Base-by-base conservation (phyloP, 345 rosid genomes). In the Pistacia vera region DNA sequence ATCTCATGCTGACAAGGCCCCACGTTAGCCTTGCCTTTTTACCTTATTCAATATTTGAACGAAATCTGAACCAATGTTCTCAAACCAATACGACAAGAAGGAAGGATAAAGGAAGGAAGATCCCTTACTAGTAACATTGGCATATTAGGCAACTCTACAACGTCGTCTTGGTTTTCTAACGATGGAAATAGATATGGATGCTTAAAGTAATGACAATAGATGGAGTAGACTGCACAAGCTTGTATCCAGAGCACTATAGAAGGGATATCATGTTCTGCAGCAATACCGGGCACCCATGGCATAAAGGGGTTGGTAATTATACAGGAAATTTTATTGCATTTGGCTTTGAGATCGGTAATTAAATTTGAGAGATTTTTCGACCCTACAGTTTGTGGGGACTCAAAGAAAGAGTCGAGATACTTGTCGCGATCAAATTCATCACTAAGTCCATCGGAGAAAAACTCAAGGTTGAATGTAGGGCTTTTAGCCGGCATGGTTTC, bases 241-340 rank as follows among this genome's bases (percentile, higher is more conserved):
- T 89, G 86, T 48, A 86, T 85, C 96, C 93, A 91, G 2, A 88
- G 88, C 48, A 85, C 55, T 8, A 86, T 86, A 66, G 84, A 83
- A 54, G 92, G 90, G 62, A 89, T 85, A 17, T 74, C 78, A 68
- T 66, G 78, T 17, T 83, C 58, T 11, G 57, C 75, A 0, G 92
- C 91, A 67, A 87, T 79, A 8, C 75, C 78, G 0, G 87, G 55
- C 11, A 81, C 88, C 93, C 93, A 90, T 30, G 93, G 87, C 63
- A 22, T 22, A 22, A 90, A 90, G 0, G 91, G 89, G 28, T 38
- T 81, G 28, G 72, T 52, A 55, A 89, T 72, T 22, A 88, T 59
- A 33, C 88, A 88, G 17, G 83, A 77, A 36, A 71, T 70, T 65
- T 74, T 68, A 6, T 54, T 80, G 20, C 72, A 60, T 0, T 60